Percentiles rank a stretch among this genome's conserved stretches.
These are phyloP conservation scores for Boletus subcaerulescens DNA, from an alignment of 768 basidiomycete genomes.

Conservation along the genomic window DNA sequence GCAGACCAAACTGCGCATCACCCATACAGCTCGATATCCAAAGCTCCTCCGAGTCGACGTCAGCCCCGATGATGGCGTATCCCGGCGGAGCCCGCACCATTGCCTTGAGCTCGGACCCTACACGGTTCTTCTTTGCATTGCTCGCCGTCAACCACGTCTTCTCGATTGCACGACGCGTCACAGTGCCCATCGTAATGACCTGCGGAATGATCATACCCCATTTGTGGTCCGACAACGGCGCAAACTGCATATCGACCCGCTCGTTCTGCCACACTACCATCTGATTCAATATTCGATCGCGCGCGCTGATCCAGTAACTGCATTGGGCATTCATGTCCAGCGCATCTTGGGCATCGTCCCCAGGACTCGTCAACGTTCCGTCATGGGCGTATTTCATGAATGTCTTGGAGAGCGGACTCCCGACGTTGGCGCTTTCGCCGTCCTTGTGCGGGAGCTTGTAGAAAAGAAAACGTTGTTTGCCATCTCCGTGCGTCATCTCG, in stretches of 20 bases:
- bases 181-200: conserved; percentile 97
- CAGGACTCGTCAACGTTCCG: conserved; percentile 80
- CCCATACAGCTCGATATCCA: conserved; percentile 99
- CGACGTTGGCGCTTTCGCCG: conserved; percentile 94
- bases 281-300: conserved; percentile 90
- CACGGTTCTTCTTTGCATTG: conserved; percentile 95
- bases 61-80: conserved; percentile 94
- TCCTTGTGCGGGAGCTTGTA: conserved; percentile 97
- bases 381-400: conserved; percentile 89
- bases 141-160: conserved; percentile 98
- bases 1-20: conserved; percentile 94
- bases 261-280: conserved; percentile 82
- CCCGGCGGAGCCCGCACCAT: conserved; percentile 95
- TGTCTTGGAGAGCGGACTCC: conserved; percentile 82
- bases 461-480: conserved; percentile 51
- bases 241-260: conserved; percentile 51
- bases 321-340: conserved; percentile 91
- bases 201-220: conserved; percentile 95
- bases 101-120: conserved; percentile 97
- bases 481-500: conserved; percentile 42
- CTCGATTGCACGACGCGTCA: conserved; percentile 96
- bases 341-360: conserved; percentile 76
- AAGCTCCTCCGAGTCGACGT: conserved; percentile 97
- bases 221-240: conserved; percentile 37
- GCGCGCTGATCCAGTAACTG: conserved; percentile 95